Evolutionary conservation across 2,329 filamentous ascomycete species (phyloP), one percentile per base, ranked within the genome.

Genomic region (Neocucurbitaria cava): DNA sequence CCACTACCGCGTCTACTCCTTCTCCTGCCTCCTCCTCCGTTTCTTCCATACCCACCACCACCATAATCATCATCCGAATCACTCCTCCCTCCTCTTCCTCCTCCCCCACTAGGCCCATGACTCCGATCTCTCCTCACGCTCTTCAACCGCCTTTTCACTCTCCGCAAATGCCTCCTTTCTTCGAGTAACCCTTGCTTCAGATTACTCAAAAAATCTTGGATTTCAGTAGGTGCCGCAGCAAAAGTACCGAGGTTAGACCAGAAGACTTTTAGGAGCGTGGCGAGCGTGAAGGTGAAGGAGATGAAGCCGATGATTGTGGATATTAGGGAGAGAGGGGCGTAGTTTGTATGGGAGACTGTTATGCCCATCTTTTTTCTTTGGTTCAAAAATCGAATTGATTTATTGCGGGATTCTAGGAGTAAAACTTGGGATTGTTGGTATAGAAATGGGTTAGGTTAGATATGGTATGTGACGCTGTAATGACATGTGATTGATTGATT

Each of bases 231-330:
- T 1, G 76, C 77, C 43, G 72, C 66, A 33, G 59, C 56, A 26
- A 79, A 54, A 3, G 76, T 78, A n/a, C 65, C 54, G 33, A 79
- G 58, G 18, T 77, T 76, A 42, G 64, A 62, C 77, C 75, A 79
- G 46, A 78, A 70, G 7, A 79, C 75, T 44, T 73, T 69, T 23
- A 79, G 44, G 59, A 78, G 74, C 15, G 77, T 80, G n/a, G 65
- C 70, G 17, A 79, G 53, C 0, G 78, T 80, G 65, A 79, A 78
- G 28, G 73, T 74, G 45, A 79, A 79, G 33, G 71, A 75, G 24
- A 79, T 66, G 54, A 79, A 75, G 44, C 77, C 77, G 26, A 79
- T 76, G 28, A 75, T 64, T 28, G 62, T 73, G 21, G 66, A 72
- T 24, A 70, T 65, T 20, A 79, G 43, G 11, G 72, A 73, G 24